These are phyloP conservation scores for Ampelocalamus luodianensis DNA, from an alignment of 176 grass and related monocot species.

Conservation along the genomic window DNA sequence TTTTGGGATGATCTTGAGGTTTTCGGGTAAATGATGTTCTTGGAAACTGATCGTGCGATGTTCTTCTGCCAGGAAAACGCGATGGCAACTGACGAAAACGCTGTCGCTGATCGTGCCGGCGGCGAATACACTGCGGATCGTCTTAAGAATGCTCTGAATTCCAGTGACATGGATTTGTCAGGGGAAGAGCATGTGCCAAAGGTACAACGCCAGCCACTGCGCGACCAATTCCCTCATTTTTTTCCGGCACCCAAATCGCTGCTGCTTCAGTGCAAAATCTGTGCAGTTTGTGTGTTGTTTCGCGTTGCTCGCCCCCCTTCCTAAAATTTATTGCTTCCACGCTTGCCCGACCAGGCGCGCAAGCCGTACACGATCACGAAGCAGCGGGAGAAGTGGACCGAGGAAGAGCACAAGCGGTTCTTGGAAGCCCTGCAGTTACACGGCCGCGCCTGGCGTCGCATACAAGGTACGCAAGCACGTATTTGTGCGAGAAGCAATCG, in stretches of 20 bases:
- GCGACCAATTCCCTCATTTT: background rate
- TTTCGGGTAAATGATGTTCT: background rate
- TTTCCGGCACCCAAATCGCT: background rate
- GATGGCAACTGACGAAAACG: conserved; percentile 35
- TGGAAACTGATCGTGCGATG: background rate
- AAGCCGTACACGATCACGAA: conserved; percentile 98
- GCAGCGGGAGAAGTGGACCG: conserved; percentile 93
- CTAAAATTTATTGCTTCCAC: conserved; percentile 9
- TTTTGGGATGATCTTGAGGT: background rate
- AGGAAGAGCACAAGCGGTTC: conserved; percentile 88
- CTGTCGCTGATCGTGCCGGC: background rate
- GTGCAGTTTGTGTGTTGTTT: background rate
- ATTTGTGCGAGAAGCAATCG: background rate
- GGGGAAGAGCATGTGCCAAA: conserved; percentile 59
- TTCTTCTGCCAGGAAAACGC: conserved; percentile 27
- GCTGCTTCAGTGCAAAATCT: background rate
- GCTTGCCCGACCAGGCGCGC: conserved; percentile 55
- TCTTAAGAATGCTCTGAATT: background rate
- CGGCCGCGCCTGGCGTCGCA: conserved; percentile 87
- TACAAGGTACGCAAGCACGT: conserved; percentile 59
- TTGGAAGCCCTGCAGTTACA: conserved; percentile 83
- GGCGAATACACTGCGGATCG: conserved; percentile 5
- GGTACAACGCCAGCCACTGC: conserved; percentile 36
- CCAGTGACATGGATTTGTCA: conserved; percentile 51
- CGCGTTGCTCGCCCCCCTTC: background rate